These are phyloP conservation scores for Picocystis sp. DNA, from an alignment of 163 green algal species.

Conservation along the genomic window DNA sequence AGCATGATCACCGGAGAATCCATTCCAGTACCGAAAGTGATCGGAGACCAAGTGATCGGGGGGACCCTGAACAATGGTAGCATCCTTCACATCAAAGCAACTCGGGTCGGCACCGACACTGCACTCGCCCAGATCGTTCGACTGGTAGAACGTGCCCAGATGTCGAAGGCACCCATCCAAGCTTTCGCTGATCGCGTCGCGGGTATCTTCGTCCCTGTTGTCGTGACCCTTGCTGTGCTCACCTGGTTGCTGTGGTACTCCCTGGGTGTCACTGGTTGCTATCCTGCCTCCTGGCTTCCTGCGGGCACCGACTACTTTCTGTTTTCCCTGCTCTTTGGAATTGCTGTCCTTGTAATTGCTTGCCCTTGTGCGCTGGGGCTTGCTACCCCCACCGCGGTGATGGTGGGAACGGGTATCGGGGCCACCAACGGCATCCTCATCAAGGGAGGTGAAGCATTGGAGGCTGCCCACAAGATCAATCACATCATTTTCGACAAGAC, in stretches of 20 bases:
- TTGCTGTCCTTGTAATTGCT: slow-evolving; percentile 87
- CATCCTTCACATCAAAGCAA: slow-evolving; percentile 29
- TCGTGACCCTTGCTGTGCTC: slow-evolving; percentile 35
- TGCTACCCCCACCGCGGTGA: slow-evolving; percentile 79
- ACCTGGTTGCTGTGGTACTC: slow-evolving; percentile 38
- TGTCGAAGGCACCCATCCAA: slow-evolving; percentile 83
- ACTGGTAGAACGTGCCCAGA: slow-evolving; percentile 80
- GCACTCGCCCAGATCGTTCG: slow-evolving; percentile 77
- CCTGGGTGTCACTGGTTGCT: slow-evolving; percentile 3
- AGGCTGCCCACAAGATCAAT: slow-evolving; percentile 56
- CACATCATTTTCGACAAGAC: slow-evolving; percentile 96
- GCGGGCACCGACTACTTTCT: slow-evolving; percentile 61
- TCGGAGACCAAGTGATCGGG: slow-evolving; percentile 24
- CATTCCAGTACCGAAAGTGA: slow-evolving; percentile 40
- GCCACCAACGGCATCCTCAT: slow-evolving; percentile 69
- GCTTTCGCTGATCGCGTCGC: slow-evolving; percentile 46
- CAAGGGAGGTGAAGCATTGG: slow-evolving; percentile 77
- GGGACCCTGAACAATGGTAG: slow-evolving; percentile 21
- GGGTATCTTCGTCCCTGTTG: slow-evolving; percentile 43
- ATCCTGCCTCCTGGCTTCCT: slow-evolving; percentile 27
- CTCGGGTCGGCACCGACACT: slow-evolving; percentile 68
- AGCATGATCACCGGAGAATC: slow-evolving; percentile 31
- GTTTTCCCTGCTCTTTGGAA: slow-evolving; percentile 83
- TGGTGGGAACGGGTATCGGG: slow-evolving; percentile 9
- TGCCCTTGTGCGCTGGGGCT: slow-evolving; percentile 96